Evolutionary conservation across 768 basidiomycete genomes (phyloP).

Genomic region (Suillus luteus): DNA sequence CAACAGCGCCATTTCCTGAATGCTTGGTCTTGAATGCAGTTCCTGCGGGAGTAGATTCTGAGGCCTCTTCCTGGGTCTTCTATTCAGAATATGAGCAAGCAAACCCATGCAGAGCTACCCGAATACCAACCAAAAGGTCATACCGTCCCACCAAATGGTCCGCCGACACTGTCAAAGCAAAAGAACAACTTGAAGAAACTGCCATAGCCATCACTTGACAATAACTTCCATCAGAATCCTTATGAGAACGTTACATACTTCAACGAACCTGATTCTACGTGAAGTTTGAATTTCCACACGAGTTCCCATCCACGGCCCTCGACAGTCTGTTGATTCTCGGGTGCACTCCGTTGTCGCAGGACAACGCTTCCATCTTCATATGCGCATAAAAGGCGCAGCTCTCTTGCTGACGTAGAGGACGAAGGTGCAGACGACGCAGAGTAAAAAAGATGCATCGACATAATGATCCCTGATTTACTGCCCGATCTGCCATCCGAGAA

Average conservation of each 20-base stretch:
- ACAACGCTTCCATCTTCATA: conserved; percentile 92
- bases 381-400: conserved; percentile 66
- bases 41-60: conserved; percentile 24
- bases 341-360: conserved; percentile 52
- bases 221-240: not conserved
- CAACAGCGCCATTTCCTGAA: conserved; percentile 78
- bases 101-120: conserved; percentile 6
- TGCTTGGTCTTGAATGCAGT: conserved; percentile 63
- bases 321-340: conserved; percentile 44
- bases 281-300: conserved; percentile 66
- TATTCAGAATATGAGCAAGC: not conserved
- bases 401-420: conserved; percentile 31
- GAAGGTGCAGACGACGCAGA: conserved; percentile 33
- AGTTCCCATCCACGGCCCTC: conserved; percentile 76
- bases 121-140: conserved; percentile 49
- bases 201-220: conserved; percentile 45
- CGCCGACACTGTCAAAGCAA: conserved; percentile 82
- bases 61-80: conserved; percentile 18
- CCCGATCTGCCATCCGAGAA: conserved; percentile 50
- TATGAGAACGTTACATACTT: not conserved
- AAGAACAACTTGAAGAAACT: conserved; percentile 55
- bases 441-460: conserved; percentile 76
- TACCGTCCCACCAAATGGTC: conserved; percentile 78
- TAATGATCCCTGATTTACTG: conserved; percentile 77
- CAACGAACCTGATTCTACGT: conserved; percentile 70